These are phyloP conservation scores for Suillus tomentosus DNA, from an alignment of 768 basidiomycete species.

Conservation along the genomic window DNA sequence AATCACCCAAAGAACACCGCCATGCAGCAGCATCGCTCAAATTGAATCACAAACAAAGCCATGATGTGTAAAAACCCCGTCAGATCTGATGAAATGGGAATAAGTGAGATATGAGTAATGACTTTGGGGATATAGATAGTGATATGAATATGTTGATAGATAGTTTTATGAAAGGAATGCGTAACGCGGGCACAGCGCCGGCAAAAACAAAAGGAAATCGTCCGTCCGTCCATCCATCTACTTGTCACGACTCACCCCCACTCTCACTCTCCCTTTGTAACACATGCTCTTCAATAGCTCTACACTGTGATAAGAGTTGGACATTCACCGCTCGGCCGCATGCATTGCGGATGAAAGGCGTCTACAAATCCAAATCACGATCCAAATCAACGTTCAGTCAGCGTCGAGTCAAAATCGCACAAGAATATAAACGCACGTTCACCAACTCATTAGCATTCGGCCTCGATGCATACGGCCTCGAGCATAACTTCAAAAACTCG, in stretches of 20 bases:
- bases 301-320: constrained; percentile 67
- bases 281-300: constrained; percentile 57
- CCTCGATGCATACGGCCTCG: constrained; percentile 55
- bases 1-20: not conserved
- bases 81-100: not conserved
- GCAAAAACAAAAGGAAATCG: not conserved
- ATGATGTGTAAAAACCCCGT: not conserved
- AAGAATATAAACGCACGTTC: constrained; percentile 45
- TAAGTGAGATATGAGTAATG: not conserved
- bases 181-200: not conserved
- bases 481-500: constrained; percentile 70
- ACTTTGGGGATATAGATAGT: constrained; percentile 5
- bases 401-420: not conserved
- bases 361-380: constrained; percentile 37
- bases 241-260: not conserved
- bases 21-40: not conserved
- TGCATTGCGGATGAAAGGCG: constrained; percentile 64
- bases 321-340: constrained; percentile 69
- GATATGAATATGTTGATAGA: constrained; percentile 8
- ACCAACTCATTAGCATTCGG: constrained; percentile 59
- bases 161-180: not conserved
- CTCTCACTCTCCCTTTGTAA: constrained; percentile 17
- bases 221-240: not conserved
- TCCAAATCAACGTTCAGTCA: not conserved
- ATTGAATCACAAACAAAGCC: not conserved